Base-by-base conservation (phyloP, 2,329 filamentous ascomycete genomes). In the Gnomoniopsis sp. region DNA sequence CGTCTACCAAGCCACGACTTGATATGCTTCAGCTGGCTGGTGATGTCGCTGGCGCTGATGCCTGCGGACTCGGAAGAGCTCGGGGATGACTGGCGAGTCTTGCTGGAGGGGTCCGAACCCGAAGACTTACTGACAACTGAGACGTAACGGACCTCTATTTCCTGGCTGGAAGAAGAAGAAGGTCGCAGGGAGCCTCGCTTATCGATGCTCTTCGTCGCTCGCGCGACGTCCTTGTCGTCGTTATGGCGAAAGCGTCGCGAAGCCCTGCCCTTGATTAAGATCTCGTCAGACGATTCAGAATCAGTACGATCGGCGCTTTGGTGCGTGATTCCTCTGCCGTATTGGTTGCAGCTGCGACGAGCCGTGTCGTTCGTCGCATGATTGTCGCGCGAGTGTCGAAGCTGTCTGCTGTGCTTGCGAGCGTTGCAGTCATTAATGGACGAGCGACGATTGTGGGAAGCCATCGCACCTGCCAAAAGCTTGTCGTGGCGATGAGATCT, bases 131-230 rank as follows among this genome's bases (percentile, higher is more conserved):
- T 58, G 22, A 58, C 19, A 55, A 58, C 33, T 21, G 58, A 55
- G 14, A 60, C 36, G 49, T 59, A 59, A 15, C 59, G 60, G 23
- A 62, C 41, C 23, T 62, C 57, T 12, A 62, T 50, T 15, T 59
- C 57, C 38, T 57, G 46, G n/a, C 58, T 55, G 17, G 50, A 49
- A 1, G 43, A 26, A 23, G 60, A 57, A 3, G 54, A 59, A 50
- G 60, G 30, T 2, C 57, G 57, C 8, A 55, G 41, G 14, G 55
- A 38, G 23, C 57, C 50, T 6, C 60, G 60, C 53, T 62, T 53
- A 21, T 43, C 33, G 38, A 54, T 53, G n/a, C 46, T 38, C 26
- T 26, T 62, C 14, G 56, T 14, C 26, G 49, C 49, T 44, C 46
- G 53, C 11, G 57, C 33, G 26, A 59, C n/a, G 2, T 43, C 36